A percentile compares a stretch with the other conserved stretches of the same genome.
Conservation (phyloP, 176 grass and related monocot species). For the Rhynchospora breviuscula region DNA sequence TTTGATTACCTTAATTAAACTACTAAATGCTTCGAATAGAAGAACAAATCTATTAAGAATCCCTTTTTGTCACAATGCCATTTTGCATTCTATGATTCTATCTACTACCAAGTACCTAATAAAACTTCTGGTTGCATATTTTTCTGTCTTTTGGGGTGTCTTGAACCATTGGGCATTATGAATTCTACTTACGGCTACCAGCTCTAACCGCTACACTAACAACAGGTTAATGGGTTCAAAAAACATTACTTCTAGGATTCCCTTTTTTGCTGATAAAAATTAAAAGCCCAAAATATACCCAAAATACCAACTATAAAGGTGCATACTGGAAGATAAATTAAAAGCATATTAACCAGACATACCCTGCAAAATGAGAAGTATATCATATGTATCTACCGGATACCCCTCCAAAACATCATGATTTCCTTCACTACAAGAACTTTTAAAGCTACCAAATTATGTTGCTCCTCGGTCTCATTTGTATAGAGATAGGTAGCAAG, state of each 20-base stretch:
- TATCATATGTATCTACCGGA: not conserved
- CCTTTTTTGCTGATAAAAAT: not conserved
- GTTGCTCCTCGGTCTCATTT: not conserved
- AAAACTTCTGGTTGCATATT: not conserved
- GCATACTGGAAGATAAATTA: not conserved
- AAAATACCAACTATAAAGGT: not conserved
- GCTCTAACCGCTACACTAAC: not conserved
- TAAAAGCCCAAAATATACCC: not conserved
- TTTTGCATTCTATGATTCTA: not conserved
- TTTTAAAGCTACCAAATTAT: not conserved
- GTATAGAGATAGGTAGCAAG: not conserved
- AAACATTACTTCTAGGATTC: not conserved
- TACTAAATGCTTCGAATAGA: not conserved
- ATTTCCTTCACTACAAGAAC: not conserved
- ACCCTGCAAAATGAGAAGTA: not conserved
- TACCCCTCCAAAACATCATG: not conserved
- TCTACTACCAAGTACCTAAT: not conserved
- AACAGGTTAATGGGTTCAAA: not conserved
- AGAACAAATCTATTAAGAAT: not conserved
- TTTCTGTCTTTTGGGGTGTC: not conserved
- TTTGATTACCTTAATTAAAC: constrained; percentile 6
- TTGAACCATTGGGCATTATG: not conserved
- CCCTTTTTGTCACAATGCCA: not conserved
- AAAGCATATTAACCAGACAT: not conserved
- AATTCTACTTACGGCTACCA: not conserved